Percentiles rank a stretch among this genome's conserved stretches.
phyloP scores from a whole-genome alignment of 2,329 filamentous ascomycete genomes.

The Ascocoryne sarcoides region DNA sequence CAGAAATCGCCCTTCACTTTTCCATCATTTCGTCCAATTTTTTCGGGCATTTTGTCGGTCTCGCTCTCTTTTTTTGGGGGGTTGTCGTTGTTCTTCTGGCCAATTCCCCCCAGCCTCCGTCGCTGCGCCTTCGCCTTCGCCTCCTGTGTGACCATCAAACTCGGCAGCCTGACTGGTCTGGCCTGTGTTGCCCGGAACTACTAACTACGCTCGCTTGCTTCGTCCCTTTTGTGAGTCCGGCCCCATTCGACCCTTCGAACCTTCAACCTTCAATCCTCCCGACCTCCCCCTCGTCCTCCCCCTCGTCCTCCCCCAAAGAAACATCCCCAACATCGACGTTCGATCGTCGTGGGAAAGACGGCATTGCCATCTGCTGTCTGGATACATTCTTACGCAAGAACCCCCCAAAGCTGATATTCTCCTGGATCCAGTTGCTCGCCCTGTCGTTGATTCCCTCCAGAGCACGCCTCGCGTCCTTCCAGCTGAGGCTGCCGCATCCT shows the following conservation, averaged over 20 bases:
- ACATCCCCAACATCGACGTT: conserved; percentile 10
- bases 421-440: conserved; percentile 11
- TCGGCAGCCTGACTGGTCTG: neutral
- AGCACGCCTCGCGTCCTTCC: conserved; percentile 12
- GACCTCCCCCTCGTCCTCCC: neutral
- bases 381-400: neutral
- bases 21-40: neutral
- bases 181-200: too few relatives aligned
- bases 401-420: conserved; percentile 7
- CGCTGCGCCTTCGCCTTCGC: neutral
- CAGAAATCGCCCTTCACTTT: neutral
- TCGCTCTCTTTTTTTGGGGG: neutral
- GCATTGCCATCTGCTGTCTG: conserved; percentile 1
- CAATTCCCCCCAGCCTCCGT: neutral
- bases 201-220: neutral
- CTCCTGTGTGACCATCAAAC: neutral
- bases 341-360: conserved; percentile 13
- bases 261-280: neutral
- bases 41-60: too few relatives aligned
- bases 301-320: conserved; percentile 1
- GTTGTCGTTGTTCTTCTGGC: too few relatives aligned
- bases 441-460: conserved; percentile 16
- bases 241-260: neutral
- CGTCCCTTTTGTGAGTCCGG: conserved; percentile 1
- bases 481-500: neutral